Evolutionary conservation across 371 early-diverging fungal species (phyloP).

Genomic region (Mortierella sp.): DNA sequence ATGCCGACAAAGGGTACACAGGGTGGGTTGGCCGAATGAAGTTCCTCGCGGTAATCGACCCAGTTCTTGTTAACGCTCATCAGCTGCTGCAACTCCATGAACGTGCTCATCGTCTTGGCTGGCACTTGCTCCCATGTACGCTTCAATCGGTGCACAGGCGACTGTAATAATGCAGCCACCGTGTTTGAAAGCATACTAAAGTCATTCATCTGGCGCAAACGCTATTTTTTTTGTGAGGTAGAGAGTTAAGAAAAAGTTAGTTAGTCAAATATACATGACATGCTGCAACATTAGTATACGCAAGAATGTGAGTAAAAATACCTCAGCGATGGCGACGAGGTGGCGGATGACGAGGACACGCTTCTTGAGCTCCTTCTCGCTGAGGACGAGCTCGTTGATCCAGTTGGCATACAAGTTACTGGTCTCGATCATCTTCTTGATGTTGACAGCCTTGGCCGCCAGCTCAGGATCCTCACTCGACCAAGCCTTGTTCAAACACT

Average conservation of each 20-base stretch:
- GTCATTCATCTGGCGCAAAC: conserved; percentile 86
- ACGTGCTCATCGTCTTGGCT: conserved; percentile 68
- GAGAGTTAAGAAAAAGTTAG: no score
- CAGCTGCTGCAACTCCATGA: conserved; percentile 66
- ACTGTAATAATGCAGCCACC: conserved; percentile 90
- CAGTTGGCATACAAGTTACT: conserved; percentile 86
- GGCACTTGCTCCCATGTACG: conserved; percentile 89
- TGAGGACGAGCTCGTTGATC: conserved; percentile 89
- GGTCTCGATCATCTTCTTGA: conserved; percentile 84
- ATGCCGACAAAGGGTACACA: conserved; percentile 94
- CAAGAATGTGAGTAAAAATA: conserved; percentile 30
- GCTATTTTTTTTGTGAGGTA: conserved; percentile 35
- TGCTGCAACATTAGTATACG: no score
- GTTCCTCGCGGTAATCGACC: conserved; percentile 86
- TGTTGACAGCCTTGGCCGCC: conserved; percentile 73
- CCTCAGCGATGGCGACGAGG: conserved; percentile 89
- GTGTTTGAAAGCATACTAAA: conserved; percentile 94
- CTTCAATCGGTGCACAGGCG: conserved; percentile 91
- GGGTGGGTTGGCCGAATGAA: conserved; percentile 90
- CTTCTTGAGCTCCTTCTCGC: conserved; percentile 85
- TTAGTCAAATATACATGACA: no score
- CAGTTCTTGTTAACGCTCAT: conserved; percentile 91
- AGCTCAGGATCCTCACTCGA: conserved; percentile 74
- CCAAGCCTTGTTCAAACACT: conserved; percentile 95
- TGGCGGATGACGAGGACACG: conserved; percentile 84